Base-by-base conservation (phyloP, 345 rosid species). In the Limnanthes douglasii region DNA sequence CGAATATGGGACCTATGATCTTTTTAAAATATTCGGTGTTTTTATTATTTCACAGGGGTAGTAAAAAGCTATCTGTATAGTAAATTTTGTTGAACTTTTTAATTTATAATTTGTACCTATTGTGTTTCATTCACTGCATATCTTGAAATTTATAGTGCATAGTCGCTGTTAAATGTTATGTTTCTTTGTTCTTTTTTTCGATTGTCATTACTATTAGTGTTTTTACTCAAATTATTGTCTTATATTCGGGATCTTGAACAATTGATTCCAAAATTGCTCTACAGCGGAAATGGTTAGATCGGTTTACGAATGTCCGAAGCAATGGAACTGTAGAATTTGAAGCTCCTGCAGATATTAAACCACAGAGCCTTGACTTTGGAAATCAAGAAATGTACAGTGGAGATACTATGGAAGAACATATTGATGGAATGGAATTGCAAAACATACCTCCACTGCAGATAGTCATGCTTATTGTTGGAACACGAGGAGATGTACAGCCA, bases 301-400 rank as follows among this genome's bases (percentile, higher is more conserved):
- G 48, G 20, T 37, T 68, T 24, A 60, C 72, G 9, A 40, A 46
- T 20, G 59, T 72, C 5, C 59, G 67, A 46, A 37, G 57, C 28
- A 63, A 66, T 45, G 79, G 79, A 34, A 64, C 74, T 19, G 69
- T 72, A 21, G 69, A 49, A 43, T 35, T 72, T 45, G 69, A 67
- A 33, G 74, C 67, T 34, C 74, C 71, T 4, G 66, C 22, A 37
- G 66, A 55, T 15, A 41, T 57, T 20, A 41, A 40, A 33, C 64
- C 67, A 1, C 50, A 37, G 3, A 46, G 10, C 30, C 57, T 53
- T 34, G 57, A 49, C 46, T 35, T 36, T 15, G 57, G 54, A 44
- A n/a, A n/a, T n/a, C n/a, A n/a, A n/a, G n/a, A n/a, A n/a, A 37
- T 58, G 12, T 28, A 43, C 24, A 41, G 31, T 37, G 68, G 34